Evolutionary conservation across 2,329 filamentous ascomycete species (phyloP).

Genomic region (Xylariaceae sp.): DNA sequence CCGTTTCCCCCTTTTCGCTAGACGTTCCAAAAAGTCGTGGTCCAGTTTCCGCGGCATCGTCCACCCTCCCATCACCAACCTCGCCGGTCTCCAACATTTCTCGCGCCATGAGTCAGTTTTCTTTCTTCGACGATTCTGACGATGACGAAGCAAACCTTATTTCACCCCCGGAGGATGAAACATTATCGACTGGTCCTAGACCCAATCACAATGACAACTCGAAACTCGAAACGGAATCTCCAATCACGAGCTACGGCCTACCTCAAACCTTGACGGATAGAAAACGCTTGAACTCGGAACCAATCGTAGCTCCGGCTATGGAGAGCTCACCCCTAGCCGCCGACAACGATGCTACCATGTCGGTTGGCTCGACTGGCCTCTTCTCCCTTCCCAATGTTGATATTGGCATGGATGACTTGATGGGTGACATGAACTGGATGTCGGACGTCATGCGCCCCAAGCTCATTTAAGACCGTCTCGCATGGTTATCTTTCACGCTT

Average conservation of each 20-base stretch:
- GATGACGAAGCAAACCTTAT: slow-evolving; percentile 38
- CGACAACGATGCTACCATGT: slow-evolving; percentile 22
- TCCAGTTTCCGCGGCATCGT: slow-evolving; percentile 26
- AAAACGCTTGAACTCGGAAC: slow-evolving; percentile 22
- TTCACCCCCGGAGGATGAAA: slow-evolving; percentile 35
- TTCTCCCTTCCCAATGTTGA: slow-evolving; percentile 29
- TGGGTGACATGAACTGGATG: slow-evolving; percentile 50
- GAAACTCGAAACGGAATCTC: slow-evolving; percentile 15
- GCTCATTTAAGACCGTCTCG: not conserved
- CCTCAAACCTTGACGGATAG: slow-evolving; percentile 32
- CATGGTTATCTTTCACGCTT: not conserved
- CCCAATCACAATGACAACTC: slow-evolving; percentile 17
- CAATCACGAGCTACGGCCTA: slow-evolving; percentile 45
- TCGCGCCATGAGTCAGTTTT: slow-evolving; percentile 36
- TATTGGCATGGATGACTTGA: slow-evolving; percentile 33
- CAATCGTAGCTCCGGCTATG: slow-evolving; percentile 12
- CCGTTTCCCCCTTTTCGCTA: slow-evolving; percentile 11
- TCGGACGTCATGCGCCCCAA: slow-evolving; percentile 40
- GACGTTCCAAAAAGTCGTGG: slow-evolving; percentile 26
- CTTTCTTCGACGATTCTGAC: slow-evolving; percentile 46
- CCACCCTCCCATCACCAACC: slow-evolving; percentile 31
- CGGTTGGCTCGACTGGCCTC: slow-evolving; percentile 22
- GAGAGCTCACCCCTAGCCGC: slow-evolving; percentile 31
- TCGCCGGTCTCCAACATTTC: slow-evolving; percentile 35
- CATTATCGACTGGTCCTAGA: slow-evolving; percentile 21